Evolutionary conservation across 2,329 filamentous ascomycete species (phyloP).

Genomic region (Podosphaera xanthii): DNA sequence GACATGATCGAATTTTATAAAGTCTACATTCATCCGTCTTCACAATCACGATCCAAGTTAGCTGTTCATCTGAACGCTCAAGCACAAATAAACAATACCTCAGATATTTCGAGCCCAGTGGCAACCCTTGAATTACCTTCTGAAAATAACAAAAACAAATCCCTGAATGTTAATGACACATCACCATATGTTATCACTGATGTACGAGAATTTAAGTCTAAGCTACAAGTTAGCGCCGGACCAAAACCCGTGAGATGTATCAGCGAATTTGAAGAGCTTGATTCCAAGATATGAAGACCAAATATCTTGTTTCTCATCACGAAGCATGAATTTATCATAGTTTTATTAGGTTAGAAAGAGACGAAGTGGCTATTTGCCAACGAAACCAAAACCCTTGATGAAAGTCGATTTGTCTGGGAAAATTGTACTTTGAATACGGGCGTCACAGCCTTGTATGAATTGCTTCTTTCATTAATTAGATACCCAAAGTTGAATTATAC

Average conservation of each 20-base stretch:
- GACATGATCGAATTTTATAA: slow-evolving; percentile 65
- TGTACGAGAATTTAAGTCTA: slow-evolving; percentile 59
- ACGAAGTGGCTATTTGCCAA: neutral
- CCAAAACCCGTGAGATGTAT: slow-evolving; percentile 52
- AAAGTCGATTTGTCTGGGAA: too few relatives aligned
- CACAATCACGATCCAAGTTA: slow-evolving; percentile 53
- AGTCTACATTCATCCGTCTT: slow-evolving; percentile 51
- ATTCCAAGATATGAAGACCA: slow-evolving; percentile 39
- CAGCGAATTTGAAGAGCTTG: slow-evolving; percentile 66
- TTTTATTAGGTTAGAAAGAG: too few relatives aligned
- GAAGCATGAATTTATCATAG: too few relatives aligned
- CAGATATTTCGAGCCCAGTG: neutral
- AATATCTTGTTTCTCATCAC: neutral
- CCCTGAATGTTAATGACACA: slow-evolving; percentile 22
- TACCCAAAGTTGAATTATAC: neutral
- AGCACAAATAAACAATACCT: slow-evolving; percentile 15
- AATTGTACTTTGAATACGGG: too few relatives aligned
- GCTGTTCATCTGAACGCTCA: slow-evolving; percentile 68
- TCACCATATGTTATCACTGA: slow-evolving; percentile 47
- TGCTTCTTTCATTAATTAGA: neutral
- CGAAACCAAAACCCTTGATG: neutral
- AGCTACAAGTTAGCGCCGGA: slow-evolving; percentile 48
- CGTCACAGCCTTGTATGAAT: neutral
- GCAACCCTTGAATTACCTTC: neutral
- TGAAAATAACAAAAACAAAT: slow-evolving; percentile 8